These are phyloP conservation scores for Helotiales sp. DNA, from an alignment of 2,329 filamentous ascomycete species.

Conservation along the genomic window DNA sequence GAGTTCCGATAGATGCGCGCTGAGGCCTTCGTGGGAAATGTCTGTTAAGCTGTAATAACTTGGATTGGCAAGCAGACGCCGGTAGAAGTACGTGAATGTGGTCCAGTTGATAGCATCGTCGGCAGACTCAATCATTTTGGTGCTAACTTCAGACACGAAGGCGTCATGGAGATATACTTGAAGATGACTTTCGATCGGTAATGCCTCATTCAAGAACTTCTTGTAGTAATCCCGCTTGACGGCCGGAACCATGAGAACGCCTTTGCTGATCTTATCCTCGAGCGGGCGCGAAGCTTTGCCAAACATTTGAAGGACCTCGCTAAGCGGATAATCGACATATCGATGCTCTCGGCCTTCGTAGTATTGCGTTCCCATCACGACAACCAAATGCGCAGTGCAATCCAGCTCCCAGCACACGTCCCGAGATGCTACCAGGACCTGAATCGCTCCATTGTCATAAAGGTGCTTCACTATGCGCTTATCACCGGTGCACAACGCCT, in stretches of 20 bases:
- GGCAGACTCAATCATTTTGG: conserved; percentile 90
- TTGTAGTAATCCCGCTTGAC: conserved; percentile 98
- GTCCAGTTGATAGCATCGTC: conserved; percentile 99
- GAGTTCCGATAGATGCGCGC: conserved; percentile 88
- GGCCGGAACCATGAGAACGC: conserved; percentile 93
- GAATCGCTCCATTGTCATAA: conserved; percentile 72
- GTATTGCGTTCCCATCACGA: conserved; percentile 97
- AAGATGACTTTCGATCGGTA: conserved; percentile 93
- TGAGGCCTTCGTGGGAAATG: conserved; percentile 89
- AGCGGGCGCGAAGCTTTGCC: conserved; percentile 83
- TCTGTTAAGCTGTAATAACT: conserved; percentile 92
- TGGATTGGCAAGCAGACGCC: conserved; percentile 88
- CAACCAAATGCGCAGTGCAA: conserved; percentile 82
- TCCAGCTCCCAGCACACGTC: conserved; percentile 97
- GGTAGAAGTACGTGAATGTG: conserved; percentile 98
- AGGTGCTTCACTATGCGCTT: conserved; percentile 93
- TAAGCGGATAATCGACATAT: conserved; percentile 94
- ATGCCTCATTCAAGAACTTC: conserved; percentile 94
- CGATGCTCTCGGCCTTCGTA: conserved; percentile 96
- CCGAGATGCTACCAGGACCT: conserved; percentile 71
- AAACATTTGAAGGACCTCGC: conserved; percentile 96
- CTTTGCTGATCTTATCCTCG: conserved; percentile 77
- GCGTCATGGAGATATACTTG: conserved; percentile 91
- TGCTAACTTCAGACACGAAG: conserved; percentile 96
- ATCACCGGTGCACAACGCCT: conserved; percentile 84